A percentile compares a stretch with the other conserved stretches of the same genome.
Evolutionary conservation across 1,284 basidiomycete genomes (phyloP).

Genomic region (Naganishia sp.): DNA sequence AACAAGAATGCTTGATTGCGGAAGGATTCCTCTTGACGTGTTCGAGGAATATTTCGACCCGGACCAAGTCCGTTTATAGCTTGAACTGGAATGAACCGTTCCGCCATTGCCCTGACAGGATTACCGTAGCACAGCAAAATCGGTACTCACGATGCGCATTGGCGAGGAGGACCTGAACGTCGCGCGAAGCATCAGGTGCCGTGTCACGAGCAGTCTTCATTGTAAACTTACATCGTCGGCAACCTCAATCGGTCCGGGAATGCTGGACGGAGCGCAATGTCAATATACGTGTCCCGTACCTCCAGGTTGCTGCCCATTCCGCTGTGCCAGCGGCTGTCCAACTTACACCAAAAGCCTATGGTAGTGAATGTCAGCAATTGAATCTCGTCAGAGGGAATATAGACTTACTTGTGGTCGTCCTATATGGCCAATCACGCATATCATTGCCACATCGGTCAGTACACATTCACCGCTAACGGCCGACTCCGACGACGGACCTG

Average conservation of each 20-base stretch:
- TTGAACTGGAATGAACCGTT: too few species aligned
- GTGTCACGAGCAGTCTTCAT: background rate
- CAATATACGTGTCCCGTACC: background rate
- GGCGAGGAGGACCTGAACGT: constrained; percentile 53
- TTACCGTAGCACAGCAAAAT: background rate
- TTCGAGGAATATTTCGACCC: too few species aligned
- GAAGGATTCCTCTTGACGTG: too few species aligned
- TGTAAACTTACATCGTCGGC: constrained; percentile 38
- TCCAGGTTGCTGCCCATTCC: background rate
- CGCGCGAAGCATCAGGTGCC: background rate
- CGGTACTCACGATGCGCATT: constrained; percentile 55
- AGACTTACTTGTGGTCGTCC: constrained; percentile 48
- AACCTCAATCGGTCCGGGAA: constrained; percentile 55
- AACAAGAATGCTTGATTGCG: too few species aligned
- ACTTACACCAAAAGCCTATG: constrained; percentile 48
- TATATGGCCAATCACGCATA: constrained; percentile 29
- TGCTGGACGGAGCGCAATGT: constrained; percentile 38
- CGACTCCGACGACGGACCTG: constrained; percentile 10
- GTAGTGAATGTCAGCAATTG: background rate
- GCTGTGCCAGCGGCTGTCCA: background rate
- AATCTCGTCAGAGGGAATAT: background rate
- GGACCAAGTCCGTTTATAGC: too few species aligned
- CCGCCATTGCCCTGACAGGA: too few species aligned
- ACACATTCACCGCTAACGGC: too few species aligned
- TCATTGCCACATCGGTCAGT: too few species aligned